Evolutionary conservation across 106 monocot species (phyloP).

Genomic region (Dendrobium chrysotoxum): DNA sequence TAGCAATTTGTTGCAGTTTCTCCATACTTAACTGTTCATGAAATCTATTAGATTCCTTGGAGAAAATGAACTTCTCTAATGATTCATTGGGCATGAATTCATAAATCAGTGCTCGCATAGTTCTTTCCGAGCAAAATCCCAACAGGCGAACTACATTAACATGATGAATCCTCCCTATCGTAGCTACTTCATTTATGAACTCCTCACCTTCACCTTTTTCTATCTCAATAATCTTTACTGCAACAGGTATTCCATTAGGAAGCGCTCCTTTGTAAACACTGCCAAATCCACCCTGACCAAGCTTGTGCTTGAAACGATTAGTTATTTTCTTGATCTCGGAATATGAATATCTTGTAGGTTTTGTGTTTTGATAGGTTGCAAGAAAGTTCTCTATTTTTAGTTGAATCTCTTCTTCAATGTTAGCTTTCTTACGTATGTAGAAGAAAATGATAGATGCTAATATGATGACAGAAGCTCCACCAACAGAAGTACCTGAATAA

Average conservation of each 20-base stretch:
- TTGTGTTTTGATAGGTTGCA: constrained; percentile 23
- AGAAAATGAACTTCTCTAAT: constrained; percentile 15
- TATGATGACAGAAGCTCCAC: neutral
- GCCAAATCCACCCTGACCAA: constrained; percentile 26
- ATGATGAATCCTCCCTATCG: constrained; percentile 14
- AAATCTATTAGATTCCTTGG: constrained; percentile 24
- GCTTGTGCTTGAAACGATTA: constrained; percentile 22
- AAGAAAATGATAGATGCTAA: neutral
- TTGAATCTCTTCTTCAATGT: constrained; percentile 20
- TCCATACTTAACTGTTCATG: constrained; percentile 13
- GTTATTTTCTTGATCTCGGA: constrained; percentile 34
- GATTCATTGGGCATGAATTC: constrained; percentile 17
- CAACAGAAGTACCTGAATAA: neutral
- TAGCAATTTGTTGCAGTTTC: constrained; percentile 13
- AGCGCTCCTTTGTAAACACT: constrained; percentile 12
- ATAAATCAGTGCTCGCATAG: constrained; percentile 11
- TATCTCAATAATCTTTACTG: constrained; percentile 8
- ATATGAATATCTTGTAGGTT: constrained; percentile 31
- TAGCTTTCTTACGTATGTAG: neutral
- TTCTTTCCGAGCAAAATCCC: constrained; percentile 14
- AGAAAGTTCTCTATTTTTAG: constrained; percentile 39
- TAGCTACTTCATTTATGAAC: constrained; percentile 15
- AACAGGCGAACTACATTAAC: constrained; percentile 11
- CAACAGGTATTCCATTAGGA: neutral
- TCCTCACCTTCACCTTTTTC: neutral